These are phyloP conservation scores for Plectranthus barbatus DNA, from an alignment of 257 asterid species.

Conservation along the genomic window DNA sequence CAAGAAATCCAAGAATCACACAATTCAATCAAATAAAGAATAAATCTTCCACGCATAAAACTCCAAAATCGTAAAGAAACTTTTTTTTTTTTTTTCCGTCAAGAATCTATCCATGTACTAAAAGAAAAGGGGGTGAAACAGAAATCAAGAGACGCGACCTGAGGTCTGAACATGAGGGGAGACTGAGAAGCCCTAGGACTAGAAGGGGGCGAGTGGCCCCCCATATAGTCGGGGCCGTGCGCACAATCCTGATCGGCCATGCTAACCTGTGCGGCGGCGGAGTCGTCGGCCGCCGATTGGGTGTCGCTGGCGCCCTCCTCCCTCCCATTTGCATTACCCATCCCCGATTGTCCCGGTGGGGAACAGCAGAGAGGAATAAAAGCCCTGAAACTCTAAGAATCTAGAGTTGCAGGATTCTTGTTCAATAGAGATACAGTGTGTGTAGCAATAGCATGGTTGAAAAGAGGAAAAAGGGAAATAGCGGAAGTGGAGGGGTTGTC, in stretches of 20 bases:
- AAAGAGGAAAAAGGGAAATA: neutral
- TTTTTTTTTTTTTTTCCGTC: no score
- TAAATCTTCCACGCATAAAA: neutral
- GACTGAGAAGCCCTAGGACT: conserved; percentile 90
- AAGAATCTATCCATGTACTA: neutral
- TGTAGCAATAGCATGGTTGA: conserved; percentile 18
- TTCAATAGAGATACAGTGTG: conserved; percentile 6
- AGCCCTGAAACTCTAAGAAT: conserved; percentile 25
- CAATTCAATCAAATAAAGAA: conserved; percentile 2
- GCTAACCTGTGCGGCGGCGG: conserved; percentile 32
- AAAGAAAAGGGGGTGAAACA: neutral
- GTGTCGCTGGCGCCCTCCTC: conserved; percentile 54
- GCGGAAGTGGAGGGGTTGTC: neutral
- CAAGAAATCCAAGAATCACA: conserved; percentile 10
- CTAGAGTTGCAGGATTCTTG: conserved; percentile 14
- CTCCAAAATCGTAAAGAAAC: neutral
- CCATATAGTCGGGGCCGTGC: conserved; percentile 51
- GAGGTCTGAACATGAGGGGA: conserved; percentile 84
- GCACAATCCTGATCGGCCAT: conserved; percentile 39
- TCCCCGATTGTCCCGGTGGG: conserved; percentile 11
- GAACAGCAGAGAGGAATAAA: conserved; percentile 17
- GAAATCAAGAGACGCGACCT: conserved; percentile 37
- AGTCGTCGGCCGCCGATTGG: conserved; percentile 41
- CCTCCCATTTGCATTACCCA: conserved; percentile 92
- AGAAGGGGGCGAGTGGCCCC: conserved; percentile 86